These are phyloP conservation scores for Penicillium cataractarum DNA, from an alignment of 495 filamentous ascomycete genomes.

Conservation along the genomic window DNA sequence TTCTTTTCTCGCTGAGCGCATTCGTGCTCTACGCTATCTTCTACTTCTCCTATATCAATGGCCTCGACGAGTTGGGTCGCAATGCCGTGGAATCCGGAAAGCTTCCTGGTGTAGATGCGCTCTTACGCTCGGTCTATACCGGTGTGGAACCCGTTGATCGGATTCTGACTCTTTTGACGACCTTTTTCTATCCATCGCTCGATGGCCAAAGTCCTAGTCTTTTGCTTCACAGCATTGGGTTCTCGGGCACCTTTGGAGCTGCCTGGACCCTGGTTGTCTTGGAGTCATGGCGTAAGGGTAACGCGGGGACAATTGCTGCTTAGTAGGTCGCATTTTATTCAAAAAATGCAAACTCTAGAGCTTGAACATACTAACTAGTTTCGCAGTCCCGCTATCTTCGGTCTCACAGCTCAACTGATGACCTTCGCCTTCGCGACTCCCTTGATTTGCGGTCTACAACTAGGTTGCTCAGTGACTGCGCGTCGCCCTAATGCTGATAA, in stretches of 20 bases:
- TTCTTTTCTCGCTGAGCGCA: conserved; percentile 47
- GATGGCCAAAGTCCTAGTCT: conserved; percentile 52
- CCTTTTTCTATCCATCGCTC: conserved; percentile 60
- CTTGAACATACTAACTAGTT: conserved; percentile 1
- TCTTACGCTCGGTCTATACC: conserved; percentile 52
- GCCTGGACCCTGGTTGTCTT: conserved; percentile 59
- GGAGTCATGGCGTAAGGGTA: conserved; percentile 59
- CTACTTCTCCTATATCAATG: conserved; percentile 47
- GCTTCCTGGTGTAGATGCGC: conserved; percentile 44
- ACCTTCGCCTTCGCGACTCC: conserved; percentile 59
- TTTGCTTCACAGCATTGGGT: conserved; percentile 50
- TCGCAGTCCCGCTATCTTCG: conserved; percentile 51
- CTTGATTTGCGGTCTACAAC: conserved; percentile 53
- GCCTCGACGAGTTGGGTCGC: conserved; percentile 34
- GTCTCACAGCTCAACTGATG: conserved; percentile 56
- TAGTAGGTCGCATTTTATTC: conserved; percentile 48
- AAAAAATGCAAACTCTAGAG: not conserved
- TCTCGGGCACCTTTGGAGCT: conserved; percentile 58
- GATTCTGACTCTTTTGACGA: conserved; percentile 48
- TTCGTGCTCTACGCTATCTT: conserved; percentile 47
- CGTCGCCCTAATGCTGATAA: conserved; percentile 47
- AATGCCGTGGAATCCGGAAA: conserved; percentile 35
- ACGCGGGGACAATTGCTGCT: conserved; percentile 53
- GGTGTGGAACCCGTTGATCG: conserved; percentile 53
- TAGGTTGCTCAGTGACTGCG: conserved; percentile 56